Evolutionary conservation across 768 basidiomycete genomes (phyloP), one percentile per base, ranked within the genome.

Genomic region (Russula brevipes): DNA sequence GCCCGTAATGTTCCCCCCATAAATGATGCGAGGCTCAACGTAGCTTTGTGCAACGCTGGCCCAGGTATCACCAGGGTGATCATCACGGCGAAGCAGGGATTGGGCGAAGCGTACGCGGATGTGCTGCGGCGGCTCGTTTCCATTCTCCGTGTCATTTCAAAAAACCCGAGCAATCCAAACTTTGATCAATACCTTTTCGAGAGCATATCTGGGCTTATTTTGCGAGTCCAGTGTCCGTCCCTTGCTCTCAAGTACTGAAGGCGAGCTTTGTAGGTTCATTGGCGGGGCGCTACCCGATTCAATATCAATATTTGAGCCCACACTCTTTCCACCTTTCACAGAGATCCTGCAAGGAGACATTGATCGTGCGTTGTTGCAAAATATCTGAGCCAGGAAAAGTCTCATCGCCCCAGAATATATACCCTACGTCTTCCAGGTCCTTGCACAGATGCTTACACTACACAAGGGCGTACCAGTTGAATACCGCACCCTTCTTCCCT

Each of bases 121-220:
- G 80, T 86, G 3, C 80, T 98, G 7, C 76, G 73, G 46, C 86
- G 89, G 12, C 82, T 99, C 8, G 91, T 97, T 59, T 74, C 76
- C 33, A 95, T 98, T 70, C 80, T 98, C 36, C 87, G 89, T 12
- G 81, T 88, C 59, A 94, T 96, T 69, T 91, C 89, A 64, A 91
- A 89, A 77, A 99, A 99, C 72, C 96, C 97, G 16, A 94, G 91
- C 73, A 99, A 99, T 74, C 97, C 97, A 2, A 87, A 88, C 68
- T 98, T 99, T 75, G 95, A 97, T 73, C 97, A 98, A 73, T 97
- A 92, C 72, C 89, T 94, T 66, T 98, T 99, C 70, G 96, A 99
- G 77, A 90, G 89, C 71, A 85, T 99, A 46, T 89, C 95, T n/a
- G 95, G 88, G 2, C 76, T 99, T 68, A 88, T 97, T 79, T 83